Conservation (phyloP, 805 yeast species). For the Candida anglica region DNA sequence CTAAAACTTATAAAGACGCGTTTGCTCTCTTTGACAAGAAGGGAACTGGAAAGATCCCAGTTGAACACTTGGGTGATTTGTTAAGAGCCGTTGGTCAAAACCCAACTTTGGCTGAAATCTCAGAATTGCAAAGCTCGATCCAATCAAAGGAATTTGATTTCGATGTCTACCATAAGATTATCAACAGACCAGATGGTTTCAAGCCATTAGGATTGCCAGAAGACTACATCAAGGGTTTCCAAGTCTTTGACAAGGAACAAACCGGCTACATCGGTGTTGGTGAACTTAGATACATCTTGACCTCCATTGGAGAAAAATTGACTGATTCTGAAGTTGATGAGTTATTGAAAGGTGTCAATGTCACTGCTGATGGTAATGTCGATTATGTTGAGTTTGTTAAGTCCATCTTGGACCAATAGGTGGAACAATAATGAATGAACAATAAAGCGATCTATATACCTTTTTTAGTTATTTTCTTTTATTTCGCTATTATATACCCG, state of each 20-base stretch:
- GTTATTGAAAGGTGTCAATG: conserved; percentile 89
- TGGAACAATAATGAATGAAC: background rate
- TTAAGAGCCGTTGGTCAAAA: conserved; percentile 97
- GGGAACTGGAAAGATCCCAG: conserved; percentile 88
- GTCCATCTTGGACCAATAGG: conserved; percentile 82
- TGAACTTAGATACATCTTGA: conserved; percentile 89
- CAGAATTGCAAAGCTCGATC: conserved; percentile 39
- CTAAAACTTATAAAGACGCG: conserved; percentile 74
- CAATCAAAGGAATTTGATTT: conserved; percentile 61
- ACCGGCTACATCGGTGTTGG: conserved; percentile 98
- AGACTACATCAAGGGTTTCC: conserved; percentile 89
- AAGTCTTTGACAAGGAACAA: conserved; percentile 93
- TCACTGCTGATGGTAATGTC: conserved; percentile 89
- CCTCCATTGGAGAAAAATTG: conserved; percentile 93
- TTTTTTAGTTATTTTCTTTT: too few species aligned
- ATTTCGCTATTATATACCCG: too few species aligned
- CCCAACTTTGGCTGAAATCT: conserved; percentile 88
- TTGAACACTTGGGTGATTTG: conserved; percentile 83
- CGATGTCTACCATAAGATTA: conserved; percentile 70
- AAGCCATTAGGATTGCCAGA: conserved; percentile 82
- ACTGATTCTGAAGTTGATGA: conserved; percentile 92
- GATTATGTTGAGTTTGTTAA: conserved; percentile 94
- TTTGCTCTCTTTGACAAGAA: conserved; percentile 95
- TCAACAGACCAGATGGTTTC: conserved; percentile 85
- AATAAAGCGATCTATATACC: background rate